Evolutionary conservation across 108 stramenopile species (phyloP).

Genomic region (Nitzschia inconspicua): DNA sequence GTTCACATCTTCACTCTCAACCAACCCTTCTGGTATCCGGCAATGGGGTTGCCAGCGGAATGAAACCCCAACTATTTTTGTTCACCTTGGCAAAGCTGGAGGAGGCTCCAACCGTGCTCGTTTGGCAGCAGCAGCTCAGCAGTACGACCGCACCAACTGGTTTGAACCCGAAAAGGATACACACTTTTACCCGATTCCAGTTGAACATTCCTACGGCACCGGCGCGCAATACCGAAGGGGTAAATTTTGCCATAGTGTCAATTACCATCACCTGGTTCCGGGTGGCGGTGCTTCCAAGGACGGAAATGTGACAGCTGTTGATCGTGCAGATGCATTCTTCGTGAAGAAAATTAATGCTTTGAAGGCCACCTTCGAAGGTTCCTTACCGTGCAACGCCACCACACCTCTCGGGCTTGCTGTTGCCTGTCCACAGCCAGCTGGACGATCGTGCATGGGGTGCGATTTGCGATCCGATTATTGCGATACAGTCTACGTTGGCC

Average conservation of each 20-base stretch:
- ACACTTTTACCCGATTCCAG: constrained; percentile 28
- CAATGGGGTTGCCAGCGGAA: constrained; percentile 40
- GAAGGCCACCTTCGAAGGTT: constrained; percentile 38
- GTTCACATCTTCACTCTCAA: too few species aligned
- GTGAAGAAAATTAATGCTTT: background rate
- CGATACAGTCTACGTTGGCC: constrained; percentile 30
- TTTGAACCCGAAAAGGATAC: constrained; percentile 7
- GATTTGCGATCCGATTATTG: constrained; percentile 19
- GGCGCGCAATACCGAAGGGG: background rate
- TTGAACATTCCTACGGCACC: background rate
- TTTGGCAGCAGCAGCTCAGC: constrained; percentile 30
- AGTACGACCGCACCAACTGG: constrained; percentile 20
- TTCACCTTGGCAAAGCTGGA: constrained; percentile 46
- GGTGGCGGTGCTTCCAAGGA: background rate
- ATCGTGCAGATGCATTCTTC: too few species aligned
- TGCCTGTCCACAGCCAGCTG: constrained; percentile 24
- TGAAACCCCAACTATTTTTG: constrained; percentile 44
- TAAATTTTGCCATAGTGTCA: constrained; percentile 25
- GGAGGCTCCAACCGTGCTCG: constrained; percentile 32
- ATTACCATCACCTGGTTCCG: too few species aligned
- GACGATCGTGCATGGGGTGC: background rate
- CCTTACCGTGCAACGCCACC: constrained; percentile 25
- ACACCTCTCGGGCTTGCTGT: constrained; percentile 38
- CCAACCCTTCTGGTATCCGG: too few species aligned
- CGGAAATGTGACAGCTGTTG: background rate